Conservation (phyloP, 225 moss, liverwort and hornwort genomes). For the Sphagnum tenellum region DNA sequence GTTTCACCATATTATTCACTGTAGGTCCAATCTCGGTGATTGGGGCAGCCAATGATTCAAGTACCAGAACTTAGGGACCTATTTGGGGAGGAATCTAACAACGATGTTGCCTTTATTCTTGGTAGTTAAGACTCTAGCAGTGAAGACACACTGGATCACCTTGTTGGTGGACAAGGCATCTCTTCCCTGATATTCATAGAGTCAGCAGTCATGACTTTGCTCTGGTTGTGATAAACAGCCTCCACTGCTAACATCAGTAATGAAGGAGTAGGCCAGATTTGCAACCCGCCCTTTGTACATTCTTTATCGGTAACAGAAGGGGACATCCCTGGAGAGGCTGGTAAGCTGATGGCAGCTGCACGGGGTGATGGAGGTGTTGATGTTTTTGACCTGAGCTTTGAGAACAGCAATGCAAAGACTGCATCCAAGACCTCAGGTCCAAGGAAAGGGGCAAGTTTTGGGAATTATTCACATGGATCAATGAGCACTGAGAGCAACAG, state of each 20-base stretch:
- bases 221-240: slow-evolving; percentile 12
- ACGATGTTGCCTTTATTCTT: too few relatives aligned
- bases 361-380: slow-evolving; percentile 90
- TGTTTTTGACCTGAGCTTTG: slow-evolving; percentile 62
- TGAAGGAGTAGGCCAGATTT: slow-evolving; percentile 50
- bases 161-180: too few relatives aligned
- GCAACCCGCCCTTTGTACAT: slow-evolving; percentile 93
- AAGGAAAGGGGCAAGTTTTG: slow-evolving; percentile 23
- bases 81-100: too few relatives aligned
- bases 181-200: neutral
- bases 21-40: too few relatives aligned
- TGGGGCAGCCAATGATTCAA: too few relatives aligned
- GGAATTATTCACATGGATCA: neutral
- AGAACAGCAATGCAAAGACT: slow-evolving; percentile 15
- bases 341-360: slow-evolving; percentile 67
- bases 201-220: neutral
- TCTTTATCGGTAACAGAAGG: slow-evolving; percentile 63
- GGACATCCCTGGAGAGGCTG: slow-evolving; percentile 52
- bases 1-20: too few relatives aligned
- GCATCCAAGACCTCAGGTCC: slow-evolving; percentile 14
- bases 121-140: too few relatives aligned
- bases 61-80: too few relatives aligned
- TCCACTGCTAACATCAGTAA: slow-evolving; percentile 18
- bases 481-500: slow-evolving; percentile 1
- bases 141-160: too few relatives aligned